Evolutionary conservation across 805 yeast species (phyloP).

Genomic region (Kuraishia molischiana): DNA sequence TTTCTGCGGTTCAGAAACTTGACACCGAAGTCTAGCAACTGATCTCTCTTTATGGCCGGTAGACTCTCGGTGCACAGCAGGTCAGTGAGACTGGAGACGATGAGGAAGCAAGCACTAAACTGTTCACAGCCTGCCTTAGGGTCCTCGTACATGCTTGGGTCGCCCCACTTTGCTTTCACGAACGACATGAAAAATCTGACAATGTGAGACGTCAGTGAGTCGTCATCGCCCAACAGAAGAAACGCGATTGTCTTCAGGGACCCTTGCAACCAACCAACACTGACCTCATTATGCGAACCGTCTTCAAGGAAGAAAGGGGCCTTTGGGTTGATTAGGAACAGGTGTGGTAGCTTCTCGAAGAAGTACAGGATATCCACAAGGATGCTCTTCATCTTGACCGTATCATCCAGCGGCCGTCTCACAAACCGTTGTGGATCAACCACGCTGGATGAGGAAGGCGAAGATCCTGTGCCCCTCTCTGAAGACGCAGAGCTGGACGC

Average conservation of each 20-base stretch:
- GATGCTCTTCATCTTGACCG: neutral
- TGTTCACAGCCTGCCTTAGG: neutral
- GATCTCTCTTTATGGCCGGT: slow-evolving; percentile 13
- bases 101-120: neutral
- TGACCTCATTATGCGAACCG: neutral
- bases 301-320: neutral
- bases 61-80: slow-evolving; percentile 1
- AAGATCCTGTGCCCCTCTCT: neutral
- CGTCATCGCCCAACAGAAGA: neutral
- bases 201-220: neutral
- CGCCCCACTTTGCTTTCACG: neutral
- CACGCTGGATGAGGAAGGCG: neutral
- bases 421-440: neutral
- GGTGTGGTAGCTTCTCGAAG: slow-evolving; percentile 2
- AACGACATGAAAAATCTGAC: slow-evolving; percentile 3
- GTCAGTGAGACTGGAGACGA: neutral
- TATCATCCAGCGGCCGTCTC: neutral
- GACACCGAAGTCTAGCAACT: slow-evolving; percentile 26
- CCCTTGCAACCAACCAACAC: neutral
- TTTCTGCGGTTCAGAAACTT: slow-evolving; percentile 26
- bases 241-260: neutral
- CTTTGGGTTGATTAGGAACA: neutral
- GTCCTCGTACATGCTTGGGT: neutral
- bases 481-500: neutral
- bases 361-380: slow-evolving; percentile 3